phyloP scores from a whole-genome alignment of 2,329 filamentous ascomycete species.

The Colletotrichum karsti region DNA sequence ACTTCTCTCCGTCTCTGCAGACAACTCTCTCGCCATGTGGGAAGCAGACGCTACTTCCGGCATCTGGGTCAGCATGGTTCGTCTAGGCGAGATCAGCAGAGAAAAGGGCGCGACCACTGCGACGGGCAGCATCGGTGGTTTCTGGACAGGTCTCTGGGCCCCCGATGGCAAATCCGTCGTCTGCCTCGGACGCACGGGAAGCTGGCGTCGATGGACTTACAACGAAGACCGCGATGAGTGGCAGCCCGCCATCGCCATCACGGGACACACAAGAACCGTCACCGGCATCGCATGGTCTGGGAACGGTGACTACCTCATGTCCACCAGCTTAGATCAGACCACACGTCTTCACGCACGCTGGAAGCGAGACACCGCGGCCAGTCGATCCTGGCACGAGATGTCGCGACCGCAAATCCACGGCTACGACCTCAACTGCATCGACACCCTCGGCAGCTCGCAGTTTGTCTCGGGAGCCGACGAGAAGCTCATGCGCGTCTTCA shows the following conservation, averaged over 20 bases:
- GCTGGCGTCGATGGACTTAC: constrained; percentile 88
- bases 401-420: constrained; percentile 96
- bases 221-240: constrained; percentile 71
- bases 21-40: constrained; percentile 96
- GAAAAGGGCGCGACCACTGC: constrained; percentile 97
- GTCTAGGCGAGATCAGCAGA: constrained; percentile 91
- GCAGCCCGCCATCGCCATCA: constrained; percentile 79
- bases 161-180: constrained; percentile 78
- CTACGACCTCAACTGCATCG: constrained; percentile 96
- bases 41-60: constrained; percentile 84
- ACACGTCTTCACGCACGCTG: constrained; percentile 87
- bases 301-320: constrained; percentile 84
- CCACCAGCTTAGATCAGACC: constrained; percentile 91
- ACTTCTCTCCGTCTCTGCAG: constrained; percentile 89
- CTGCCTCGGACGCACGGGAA: constrained; percentile 88
- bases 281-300: constrained; percentile 86
- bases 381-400: constrained; percentile 90
- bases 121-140: constrained; percentile 93
- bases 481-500: constrained; percentile 96
- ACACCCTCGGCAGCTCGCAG: constrained; percentile 73
- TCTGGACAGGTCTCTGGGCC: constrained; percentile 96
- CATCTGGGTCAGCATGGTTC: constrained; percentile 87
- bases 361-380: constrained; percentile 53
- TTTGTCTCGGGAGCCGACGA: constrained; percentile 97
- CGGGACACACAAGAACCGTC: constrained; percentile 84